phyloP scores from a whole-genome alignment of 257 asterid species.

The Mitragyna speciosa region DNA sequence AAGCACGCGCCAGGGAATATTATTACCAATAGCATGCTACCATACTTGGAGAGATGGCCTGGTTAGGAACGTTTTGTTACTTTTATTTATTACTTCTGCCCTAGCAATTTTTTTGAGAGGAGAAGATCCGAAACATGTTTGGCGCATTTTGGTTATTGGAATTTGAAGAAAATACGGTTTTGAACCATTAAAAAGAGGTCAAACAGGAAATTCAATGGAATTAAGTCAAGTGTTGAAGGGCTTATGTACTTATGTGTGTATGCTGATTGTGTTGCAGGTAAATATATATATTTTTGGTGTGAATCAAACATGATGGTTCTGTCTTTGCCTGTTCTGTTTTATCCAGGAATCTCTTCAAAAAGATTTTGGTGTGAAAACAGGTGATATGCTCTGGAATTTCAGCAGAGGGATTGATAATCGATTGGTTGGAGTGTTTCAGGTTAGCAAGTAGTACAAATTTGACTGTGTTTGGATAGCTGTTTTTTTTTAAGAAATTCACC shows the following conservation, averaged over 20 bases:
- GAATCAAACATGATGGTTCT: slow-evolving; percentile 10
- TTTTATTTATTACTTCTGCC: not conserved
- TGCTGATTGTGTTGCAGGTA: not conserved
- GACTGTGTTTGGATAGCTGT: too few relatives aligned
- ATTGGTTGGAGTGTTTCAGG: slow-evolving; percentile 53
- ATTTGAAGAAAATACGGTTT: not conserved
- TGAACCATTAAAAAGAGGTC: not conserved
- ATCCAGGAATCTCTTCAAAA: slow-evolving; percentile 89
- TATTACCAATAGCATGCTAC: not conserved
- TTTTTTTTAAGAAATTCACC: too few relatives aligned
- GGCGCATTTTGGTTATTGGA: not conserved
- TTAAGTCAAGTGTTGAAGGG: not conserved
- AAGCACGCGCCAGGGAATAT: not conserved
- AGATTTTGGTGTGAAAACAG: slow-evolving; percentile 85
- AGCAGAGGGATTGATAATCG: slow-evolving; percentile 88
- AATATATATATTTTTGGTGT: not conserved
- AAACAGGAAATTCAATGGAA: not conserved
- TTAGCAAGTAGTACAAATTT: slow-evolving; percentile 4
- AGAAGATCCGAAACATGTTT: not conserved
- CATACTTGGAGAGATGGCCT: not conserved
- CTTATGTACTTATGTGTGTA: not conserved
- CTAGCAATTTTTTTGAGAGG: not conserved
- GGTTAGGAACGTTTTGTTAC: not conserved
- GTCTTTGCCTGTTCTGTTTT: slow-evolving; percentile 22
- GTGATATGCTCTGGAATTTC: slow-evolving; percentile 90